Percentiles rank a stretch among this genome's conserved stretches.
phyloP scores from a whole-genome alignment of 2,329 filamentous ascomycete genomes.

The Xylaria multiplex region DNA sequence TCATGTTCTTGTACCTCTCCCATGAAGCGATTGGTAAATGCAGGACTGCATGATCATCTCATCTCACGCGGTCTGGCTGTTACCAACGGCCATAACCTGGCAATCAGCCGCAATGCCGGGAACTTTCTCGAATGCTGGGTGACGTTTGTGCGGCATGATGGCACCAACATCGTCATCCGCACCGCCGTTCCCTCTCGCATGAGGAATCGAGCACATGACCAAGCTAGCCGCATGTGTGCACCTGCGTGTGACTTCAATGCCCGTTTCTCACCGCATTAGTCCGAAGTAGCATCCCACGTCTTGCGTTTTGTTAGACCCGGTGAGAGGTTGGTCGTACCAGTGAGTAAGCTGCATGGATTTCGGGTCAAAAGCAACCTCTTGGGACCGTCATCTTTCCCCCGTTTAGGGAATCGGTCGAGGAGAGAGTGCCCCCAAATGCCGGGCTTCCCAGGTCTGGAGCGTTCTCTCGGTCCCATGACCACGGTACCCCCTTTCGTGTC shows the following conservation, averaged over 20 bases:
- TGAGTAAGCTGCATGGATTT: slow-evolving; percentile 29
- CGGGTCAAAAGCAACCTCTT: slow-evolving; percentile 10
- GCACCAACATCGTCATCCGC: slow-evolving; percentile 18
- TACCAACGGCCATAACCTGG: background rate
- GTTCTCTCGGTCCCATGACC: slow-evolving; percentile 35
- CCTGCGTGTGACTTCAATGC: slow-evolving; percentile 24
- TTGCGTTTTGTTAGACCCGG: slow-evolving; percentile 13
- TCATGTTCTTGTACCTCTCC: background rate
- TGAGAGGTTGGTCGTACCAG: slow-evolving; percentile 19
- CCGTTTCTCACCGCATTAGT: slow-evolving; percentile 35
- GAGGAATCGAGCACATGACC: slow-evolving; percentile 35
- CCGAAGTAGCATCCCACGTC: slow-evolving; percentile 19
- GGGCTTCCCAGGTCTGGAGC: slow-evolving; percentile 27
- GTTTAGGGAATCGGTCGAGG: slow-evolving; percentile 16
- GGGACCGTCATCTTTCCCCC: slow-evolving; percentile 12
- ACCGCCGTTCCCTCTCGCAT: slow-evolving; percentile 33
- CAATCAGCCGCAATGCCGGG: slow-evolving; percentile 31
- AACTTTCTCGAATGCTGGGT: slow-evolving; percentile 10
- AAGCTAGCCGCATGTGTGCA: slow-evolving; percentile 29
- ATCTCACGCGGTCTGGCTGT: slow-evolving; percentile 12
- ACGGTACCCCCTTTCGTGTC: slow-evolving; percentile 26
- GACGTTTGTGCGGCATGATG: slow-evolving; percentile 9
- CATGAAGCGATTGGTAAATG: slow-evolving; percentile 4
- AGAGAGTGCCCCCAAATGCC: slow-evolving; percentile 23
- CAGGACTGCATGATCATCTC: background rate